Conservation (phyloP, 495 filamentous ascomycete genomes). For the Bacidia rubella region DNA sequence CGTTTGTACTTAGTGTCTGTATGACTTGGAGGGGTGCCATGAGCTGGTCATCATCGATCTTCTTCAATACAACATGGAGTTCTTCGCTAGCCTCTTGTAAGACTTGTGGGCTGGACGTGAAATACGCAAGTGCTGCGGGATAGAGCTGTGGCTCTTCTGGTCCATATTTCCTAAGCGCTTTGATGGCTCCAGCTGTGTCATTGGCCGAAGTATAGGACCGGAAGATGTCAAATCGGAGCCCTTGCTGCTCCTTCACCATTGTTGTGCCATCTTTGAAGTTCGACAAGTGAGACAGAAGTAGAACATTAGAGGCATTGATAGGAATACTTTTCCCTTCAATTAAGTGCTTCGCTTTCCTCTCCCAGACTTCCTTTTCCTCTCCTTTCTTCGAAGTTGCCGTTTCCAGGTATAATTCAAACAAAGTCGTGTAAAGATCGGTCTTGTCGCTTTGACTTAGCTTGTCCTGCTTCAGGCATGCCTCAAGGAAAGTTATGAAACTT, state of each 20-base stretch:
- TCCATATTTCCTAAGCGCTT: slow-evolving; percentile 81
- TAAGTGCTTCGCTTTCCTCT: slow-evolving; percentile 70
- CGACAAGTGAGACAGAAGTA: slow-evolving; percentile 83
- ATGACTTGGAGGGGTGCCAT: slow-evolving; percentile 97
- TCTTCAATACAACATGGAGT: slow-evolving; percentile 62
- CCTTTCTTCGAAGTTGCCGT: slow-evolving; percentile 61
- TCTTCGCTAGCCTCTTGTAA: slow-evolving; percentile 78
- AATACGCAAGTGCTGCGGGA: slow-evolving; percentile 82
- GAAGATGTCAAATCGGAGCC: slow-evolving; percentile 88
- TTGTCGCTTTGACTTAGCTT: slow-evolving; percentile 56
- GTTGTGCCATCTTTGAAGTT: slow-evolving; percentile 83
- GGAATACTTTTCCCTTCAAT: slow-evolving; percentile 67
- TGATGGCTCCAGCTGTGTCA: slow-evolving; percentile 80
- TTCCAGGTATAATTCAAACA: slow-evolving; percentile 97
- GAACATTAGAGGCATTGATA: slow-evolving; percentile 87
- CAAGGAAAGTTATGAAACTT: slow-evolving; percentile 82
- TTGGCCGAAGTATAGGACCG: slow-evolving; percentile 89
- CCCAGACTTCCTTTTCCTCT: slow-evolving; percentile 64
- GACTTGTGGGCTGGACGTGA: slow-evolving; percentile 69
- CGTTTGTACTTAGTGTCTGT: slow-evolving; percentile 73
- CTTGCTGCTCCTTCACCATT: slow-evolving; percentile 85
- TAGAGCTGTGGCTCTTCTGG: slow-evolving; percentile 87
- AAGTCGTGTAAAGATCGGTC: slow-evolving; percentile 79
- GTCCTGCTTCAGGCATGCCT: slow-evolving; percentile 61
- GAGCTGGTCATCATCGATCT: slow-evolving; percentile 78